Base-by-base conservation (phyloP, 441 rosid genomes). In the Erodium texanum region DNA sequence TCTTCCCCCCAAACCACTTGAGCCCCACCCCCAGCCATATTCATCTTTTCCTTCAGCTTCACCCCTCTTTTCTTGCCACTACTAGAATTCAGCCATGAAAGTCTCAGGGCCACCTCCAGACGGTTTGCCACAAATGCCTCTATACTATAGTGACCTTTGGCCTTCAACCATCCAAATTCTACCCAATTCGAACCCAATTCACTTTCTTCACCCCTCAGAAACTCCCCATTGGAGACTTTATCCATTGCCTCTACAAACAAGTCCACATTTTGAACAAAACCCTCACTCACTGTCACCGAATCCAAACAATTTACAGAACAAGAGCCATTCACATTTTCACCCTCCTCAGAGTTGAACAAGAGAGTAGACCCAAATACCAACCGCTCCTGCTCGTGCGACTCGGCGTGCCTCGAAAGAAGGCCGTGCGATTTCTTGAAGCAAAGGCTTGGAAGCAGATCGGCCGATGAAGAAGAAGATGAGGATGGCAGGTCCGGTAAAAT, bases 141-240 rank as follows among this genome's bases (percentile, higher is more conserved):
- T 41, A 91, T 64, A 71, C 84, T 86, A 52, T 94, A 94, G 75
- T 91, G 92, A n/a, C 99, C 99, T 79, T 85, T 87, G 22, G 84
- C 84, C 81, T 87, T 94, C 66, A 94, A 81, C 99, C 99, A 94
- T 22, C 82, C 82, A 56, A 89, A 76, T 80, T 94, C 99, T 68
- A 87, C 84, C 96, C 99, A 94, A 75, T 89, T 83, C 8, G 83
- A 79, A 32, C 89, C 90, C 81, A 94, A 68, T 36, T 87, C 90
- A 56, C 80, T 78, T 68, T 79, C 92, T 48, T 88, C 97, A 7
- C 97, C 94, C 72, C 92, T 88, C 81, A 94, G 68, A 71, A 94
- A 94, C 62, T 73, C 86, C 6, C 92, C 94, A 63, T 74, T 75
- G 0, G 99, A 88, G 7, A 94, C 75, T 61, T 62, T 71, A 74